Percentiles rank a stretch among this genome's conserved stretches.
These are phyloP conservation scores for Fusarium decemcellulare DNA, from an alignment of 2,329 filamentous ascomycete species.

Conservation along the genomic window DNA sequence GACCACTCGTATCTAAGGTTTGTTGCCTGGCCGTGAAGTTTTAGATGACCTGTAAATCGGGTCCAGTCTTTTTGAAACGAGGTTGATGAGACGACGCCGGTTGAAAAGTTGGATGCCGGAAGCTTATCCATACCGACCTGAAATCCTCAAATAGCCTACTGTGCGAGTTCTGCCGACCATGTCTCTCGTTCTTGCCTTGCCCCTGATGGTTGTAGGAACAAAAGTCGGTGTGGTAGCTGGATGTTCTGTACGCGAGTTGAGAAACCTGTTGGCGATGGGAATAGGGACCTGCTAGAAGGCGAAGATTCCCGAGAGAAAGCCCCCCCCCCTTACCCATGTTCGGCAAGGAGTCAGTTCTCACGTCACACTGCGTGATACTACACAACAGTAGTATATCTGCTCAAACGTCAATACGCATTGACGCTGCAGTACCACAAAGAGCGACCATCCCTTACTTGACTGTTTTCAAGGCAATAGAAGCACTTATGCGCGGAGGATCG, in stretches of 20 bases:
- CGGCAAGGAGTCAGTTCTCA: not conserved
- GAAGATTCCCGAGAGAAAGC: not conserved
- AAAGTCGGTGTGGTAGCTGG: not conserved
- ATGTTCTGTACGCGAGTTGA: not conserved
- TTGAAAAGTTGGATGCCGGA: not conserved
- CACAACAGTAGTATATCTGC: not conserved
- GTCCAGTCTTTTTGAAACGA: not conserved
- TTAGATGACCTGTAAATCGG: not conserved
- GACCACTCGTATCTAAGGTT: not conserved
- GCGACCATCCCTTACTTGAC: not conserved
- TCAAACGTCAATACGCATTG: constrained; percentile 5
- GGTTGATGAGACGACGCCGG: not conserved
- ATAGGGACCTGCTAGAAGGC: not conserved
- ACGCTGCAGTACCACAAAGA: constrained; percentile 1
- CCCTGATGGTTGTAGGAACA: not conserved
- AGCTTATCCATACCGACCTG: not conserved
- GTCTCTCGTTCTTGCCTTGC: not conserved
- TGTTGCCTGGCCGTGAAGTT: too few relatives aligned
- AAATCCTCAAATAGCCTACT: not conserved
- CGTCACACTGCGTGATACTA: not conserved
- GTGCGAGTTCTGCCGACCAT: not conserved
- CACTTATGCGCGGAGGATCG: not conserved
- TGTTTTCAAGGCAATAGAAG: not conserved
- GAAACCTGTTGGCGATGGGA: not conserved
- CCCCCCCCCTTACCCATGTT: not conserved